Conservation (phyloP, 306 rosid species). For the Trichosanthes cucumerina region DNA sequence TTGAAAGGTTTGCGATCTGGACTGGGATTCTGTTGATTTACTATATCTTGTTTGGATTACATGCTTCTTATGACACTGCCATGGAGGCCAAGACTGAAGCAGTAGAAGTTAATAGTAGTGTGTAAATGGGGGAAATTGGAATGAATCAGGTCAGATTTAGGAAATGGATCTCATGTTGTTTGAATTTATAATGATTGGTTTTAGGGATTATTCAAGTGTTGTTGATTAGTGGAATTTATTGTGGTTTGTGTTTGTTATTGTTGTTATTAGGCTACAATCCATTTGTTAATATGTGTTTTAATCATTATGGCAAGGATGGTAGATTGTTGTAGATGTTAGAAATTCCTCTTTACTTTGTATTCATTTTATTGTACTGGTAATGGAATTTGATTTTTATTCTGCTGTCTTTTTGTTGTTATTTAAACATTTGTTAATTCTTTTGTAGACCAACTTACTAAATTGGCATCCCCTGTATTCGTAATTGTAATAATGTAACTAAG, state of each 20-base stretch:
- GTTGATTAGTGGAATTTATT: neutral
- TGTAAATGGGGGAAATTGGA: neutral
- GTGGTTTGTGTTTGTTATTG: neutral
- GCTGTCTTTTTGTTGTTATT: too few species aligned
- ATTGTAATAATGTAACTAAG: too few species aligned
- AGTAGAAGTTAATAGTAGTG: neutral
- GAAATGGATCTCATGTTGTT: neutral
- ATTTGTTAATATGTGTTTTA: neutral
- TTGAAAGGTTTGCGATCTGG: conserved; percentile 45
- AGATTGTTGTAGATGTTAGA: neutral
- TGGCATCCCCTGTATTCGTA: too few species aligned
- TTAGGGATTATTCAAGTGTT: neutral
- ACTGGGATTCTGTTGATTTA: conserved; percentile 30
- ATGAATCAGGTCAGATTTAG: neutral
- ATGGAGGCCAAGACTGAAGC: conserved; percentile 4
- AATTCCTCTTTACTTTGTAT: neutral
- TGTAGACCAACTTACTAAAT: too few species aligned
- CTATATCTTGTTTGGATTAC: conserved; percentile 49
- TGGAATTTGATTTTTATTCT: neutral
- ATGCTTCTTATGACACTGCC: conserved; percentile 54
- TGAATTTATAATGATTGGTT: neutral
- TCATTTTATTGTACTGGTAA: neutral
- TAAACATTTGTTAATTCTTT: too few species aligned
- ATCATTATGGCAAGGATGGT: neutral
- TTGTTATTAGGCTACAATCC: neutral